Evolutionary conservation across 768 basidiomycete species (phyloP).

Genomic region (Mycena leptocephala): DNA sequence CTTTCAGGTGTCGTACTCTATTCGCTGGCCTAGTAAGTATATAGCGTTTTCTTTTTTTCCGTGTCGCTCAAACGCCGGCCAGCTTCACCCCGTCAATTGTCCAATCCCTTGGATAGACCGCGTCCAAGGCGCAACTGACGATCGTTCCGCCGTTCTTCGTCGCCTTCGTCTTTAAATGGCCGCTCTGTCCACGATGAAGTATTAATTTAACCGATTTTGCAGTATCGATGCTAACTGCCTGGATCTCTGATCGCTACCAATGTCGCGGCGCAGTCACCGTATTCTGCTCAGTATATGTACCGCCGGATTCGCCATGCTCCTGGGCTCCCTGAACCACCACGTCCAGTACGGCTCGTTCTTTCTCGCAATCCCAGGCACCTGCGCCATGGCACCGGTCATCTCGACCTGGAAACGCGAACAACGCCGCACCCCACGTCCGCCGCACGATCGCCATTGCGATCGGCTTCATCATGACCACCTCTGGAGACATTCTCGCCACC

Average conservation of each 20-base stretch:
- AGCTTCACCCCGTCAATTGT: constrained; percentile 77
- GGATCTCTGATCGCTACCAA: constrained; percentile 45
- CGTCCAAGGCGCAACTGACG: constrained; percentile 64
- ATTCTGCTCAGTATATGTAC: constrained; percentile 50
- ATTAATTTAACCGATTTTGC: not conserved
- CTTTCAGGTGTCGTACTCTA: constrained; percentile 64
- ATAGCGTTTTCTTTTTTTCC: constrained; percentile 6
- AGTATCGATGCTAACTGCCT: constrained; percentile 44
- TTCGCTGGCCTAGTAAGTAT: constrained; percentile 64
- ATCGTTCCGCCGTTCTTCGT: constrained; percentile 62
- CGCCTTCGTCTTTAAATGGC: constrained; percentile 45
- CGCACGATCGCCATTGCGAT: constrained; percentile 66
- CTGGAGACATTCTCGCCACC: constrained; percentile 60
- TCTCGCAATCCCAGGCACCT: constrained; percentile 59
- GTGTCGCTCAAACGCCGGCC: constrained; percentile 51
- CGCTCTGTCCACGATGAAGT: not conserved
- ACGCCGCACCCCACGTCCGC: constrained; percentile 62
- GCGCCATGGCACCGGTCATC: constrained; percentile 57
- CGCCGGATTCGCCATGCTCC: constrained; percentile 58
- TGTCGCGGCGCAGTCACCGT: constrained; percentile 49
- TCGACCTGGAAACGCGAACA: constrained; percentile 68
- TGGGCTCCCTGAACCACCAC: constrained; percentile 48
- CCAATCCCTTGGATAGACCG: constrained; percentile 61
- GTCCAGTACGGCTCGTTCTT: constrained; percentile 65
- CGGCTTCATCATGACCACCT: constrained; percentile 58